Evolutionary conservation across 331 rosid species (phyloP).

Genomic region (Malus hybrid): DNA sequence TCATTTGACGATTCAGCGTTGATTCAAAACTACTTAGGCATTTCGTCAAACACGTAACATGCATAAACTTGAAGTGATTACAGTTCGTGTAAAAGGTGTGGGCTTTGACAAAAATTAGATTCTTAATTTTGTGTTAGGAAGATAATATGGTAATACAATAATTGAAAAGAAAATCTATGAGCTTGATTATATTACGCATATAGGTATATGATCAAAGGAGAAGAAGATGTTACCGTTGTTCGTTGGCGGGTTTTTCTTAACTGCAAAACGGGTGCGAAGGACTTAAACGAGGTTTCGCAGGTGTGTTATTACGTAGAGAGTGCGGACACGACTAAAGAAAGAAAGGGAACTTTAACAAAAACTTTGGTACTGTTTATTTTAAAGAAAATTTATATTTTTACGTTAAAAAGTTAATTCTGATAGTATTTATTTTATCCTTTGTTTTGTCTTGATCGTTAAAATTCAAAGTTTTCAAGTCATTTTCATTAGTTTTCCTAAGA

Average conservation of each 20-base stretch:
- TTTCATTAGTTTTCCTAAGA: too few relatives aligned
- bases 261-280: not conserved
- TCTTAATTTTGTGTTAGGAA: not conserved
- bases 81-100: not conserved
- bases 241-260: not conserved
- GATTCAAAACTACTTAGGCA: not conserved
- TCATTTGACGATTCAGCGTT: not conserved
- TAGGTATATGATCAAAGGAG: not conserved
- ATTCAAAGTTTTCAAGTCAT: too few relatives aligned
- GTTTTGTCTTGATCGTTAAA: too few relatives aligned
- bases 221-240: not conserved
- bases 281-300: not conserved
- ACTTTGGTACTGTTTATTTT: too few relatives aligned
- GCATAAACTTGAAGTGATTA: slow-evolving; percentile 1
- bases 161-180: too few relatives aligned
- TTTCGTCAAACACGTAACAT: slow-evolving; percentile 6
- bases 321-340: not conserved
- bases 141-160: too few relatives aligned
- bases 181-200: too few relatives aligned
- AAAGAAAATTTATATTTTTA: too few relatives aligned
- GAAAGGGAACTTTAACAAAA: too few relatives aligned
- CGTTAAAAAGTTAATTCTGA: accelerated
- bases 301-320: not conserved
- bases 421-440: too few relatives aligned
- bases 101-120: not conserved